Evolutionary conservation across 1,139 yeast genomes (phyloP).

Genomic region (Taphrina flavorubra): DNA sequence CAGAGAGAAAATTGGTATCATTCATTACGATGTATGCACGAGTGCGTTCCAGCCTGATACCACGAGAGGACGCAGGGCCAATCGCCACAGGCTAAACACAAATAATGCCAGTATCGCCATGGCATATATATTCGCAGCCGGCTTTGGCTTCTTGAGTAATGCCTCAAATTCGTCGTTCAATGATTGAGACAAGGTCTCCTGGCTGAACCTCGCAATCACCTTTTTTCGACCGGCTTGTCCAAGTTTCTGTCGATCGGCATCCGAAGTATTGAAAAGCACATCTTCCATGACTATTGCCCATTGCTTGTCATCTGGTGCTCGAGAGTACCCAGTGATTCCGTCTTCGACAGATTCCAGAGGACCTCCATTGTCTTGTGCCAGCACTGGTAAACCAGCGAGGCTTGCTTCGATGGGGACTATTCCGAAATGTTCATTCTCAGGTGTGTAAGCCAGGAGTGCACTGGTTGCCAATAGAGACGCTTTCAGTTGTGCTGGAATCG

Average conservation of each 20-base stretch:
- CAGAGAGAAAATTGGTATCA: no score
- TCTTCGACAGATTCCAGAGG: constrained; percentile 79
- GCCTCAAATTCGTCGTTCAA: constrained; percentile 12
- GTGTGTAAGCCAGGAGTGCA: constrained; percentile 78
- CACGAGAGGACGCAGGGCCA: constrained; percentile 3
- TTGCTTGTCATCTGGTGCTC: constrained; percentile 59
- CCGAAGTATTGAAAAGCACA: constrained; percentile 51
- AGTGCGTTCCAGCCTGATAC: not conserved
- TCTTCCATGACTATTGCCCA: constrained; percentile 71
- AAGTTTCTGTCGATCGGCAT: constrained; percentile 53
- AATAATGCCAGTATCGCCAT: constrained; percentile 10
- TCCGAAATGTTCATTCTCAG: constrained; percentile 92
- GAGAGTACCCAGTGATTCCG: constrained; percentile 78
- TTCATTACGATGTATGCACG: not conserved
- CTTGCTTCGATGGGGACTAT: constrained; percentile 96
- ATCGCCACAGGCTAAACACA: constrained; percentile 13
- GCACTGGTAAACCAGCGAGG: constrained; percentile 79
- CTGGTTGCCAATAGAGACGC: constrained; percentile 66
- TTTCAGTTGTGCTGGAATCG: constrained; percentile 71
- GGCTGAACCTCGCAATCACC: constrained; percentile 63
- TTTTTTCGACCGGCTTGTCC: constrained; percentile 61
- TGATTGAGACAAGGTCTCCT: constrained; percentile 51
- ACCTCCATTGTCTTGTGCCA: constrained; percentile 90
- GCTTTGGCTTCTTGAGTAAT: not conserved
- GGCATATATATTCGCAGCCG: constrained; percentile 9